phyloP scores from a whole-genome alignment of 1,139 yeast species.

The Candida gigantensis region DNA sequence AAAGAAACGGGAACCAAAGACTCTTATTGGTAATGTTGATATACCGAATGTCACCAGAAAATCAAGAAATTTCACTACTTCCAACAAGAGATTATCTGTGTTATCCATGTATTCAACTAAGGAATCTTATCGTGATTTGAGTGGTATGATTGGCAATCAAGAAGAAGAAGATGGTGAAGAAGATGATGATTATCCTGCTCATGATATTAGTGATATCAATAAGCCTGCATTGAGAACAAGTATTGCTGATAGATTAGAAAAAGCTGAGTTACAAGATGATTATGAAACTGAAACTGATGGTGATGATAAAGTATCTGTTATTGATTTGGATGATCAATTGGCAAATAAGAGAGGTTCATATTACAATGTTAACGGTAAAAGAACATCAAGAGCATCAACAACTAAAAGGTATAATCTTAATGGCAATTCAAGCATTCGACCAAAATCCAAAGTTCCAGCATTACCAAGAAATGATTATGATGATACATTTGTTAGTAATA shows the following conservation, averaged over 20 bases:
- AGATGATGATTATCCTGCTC: no score
- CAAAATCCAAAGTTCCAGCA: slow-evolving; percentile 34
- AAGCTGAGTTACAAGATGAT: slow-evolving; percentile 32
- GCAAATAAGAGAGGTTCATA: slow-evolving; percentile 43
- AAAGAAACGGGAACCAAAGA: slow-evolving; percentile 23
- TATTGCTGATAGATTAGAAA: slow-evolving; percentile 46
- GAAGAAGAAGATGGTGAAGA: slow-evolving; percentile 35
- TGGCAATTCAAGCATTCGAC: slow-evolving; percentile 25
- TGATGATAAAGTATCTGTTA: slow-evolving; percentile 38
- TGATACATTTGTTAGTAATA: slow-evolving; percentile 40
- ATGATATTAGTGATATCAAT: no score
- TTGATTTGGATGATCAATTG: slow-evolving; percentile 47
- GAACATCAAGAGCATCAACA: slow-evolving; percentile 24
- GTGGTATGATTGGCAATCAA: slow-evolving; percentile 39
- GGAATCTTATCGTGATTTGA: slow-evolving; percentile 63
- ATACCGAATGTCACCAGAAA: slow-evolving; percentile 73
- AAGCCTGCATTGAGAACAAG: slow-evolving; percentile 41
- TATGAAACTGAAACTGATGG: slow-evolving; percentile 33
- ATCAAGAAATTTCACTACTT: slow-evolving; percentile 60
- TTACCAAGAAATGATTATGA: slow-evolving; percentile 30
- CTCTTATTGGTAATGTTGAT: slow-evolving; percentile 57
- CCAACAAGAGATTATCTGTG: slow-evolving; percentile 68
- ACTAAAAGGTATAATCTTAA: slow-evolving; percentile 19
- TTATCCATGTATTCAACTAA: slow-evolving; percentile 69
- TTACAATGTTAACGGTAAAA: slow-evolving; percentile 26